Base-by-base conservation (phyloP, 805 yeast genomes). In the Pichia exigua region DNA sequence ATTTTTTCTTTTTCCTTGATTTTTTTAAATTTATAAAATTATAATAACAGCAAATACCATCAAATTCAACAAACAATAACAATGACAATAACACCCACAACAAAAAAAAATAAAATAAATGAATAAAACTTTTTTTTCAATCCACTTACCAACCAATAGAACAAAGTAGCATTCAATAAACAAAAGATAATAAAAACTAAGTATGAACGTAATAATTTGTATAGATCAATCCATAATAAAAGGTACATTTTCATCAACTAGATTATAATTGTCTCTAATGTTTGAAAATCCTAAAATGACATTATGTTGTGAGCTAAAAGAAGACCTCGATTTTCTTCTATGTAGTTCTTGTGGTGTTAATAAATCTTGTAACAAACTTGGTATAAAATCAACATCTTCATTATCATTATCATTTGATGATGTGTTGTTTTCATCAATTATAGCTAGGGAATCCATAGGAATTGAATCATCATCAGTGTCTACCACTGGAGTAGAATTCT, bases 331-430 rank as follows among this genome's bases (percentile, higher is more conserved):
- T 47, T 74, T 76, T 54, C 89, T 80, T 45, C 96, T 74, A 53
- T 68, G 69, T 21, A 85, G 67, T 63, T 90, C 96, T 57, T 81
- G 86, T 0, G 95, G 95, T 0, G 95, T 87, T 46, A 91, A 69
- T 47, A 89, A 70, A 57, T 88, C 96, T n/a, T 83, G 78, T 40
- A 90, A 69, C 28, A 91, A 79, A 7, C 84, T 81, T 1, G 97
- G 97, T 4, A 90, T 85, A 59, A 81, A 85, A 62, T 87, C 95
- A 57, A 87, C 91, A 45, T 78, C 49, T 64, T 74, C 46, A 61
- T 68, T 38, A 64, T 75, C 42, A 39, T 30, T 26, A 28, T 22
- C 15, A 11, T 43, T 40, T 28, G 44, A 39, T 17, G 39, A 35
- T 6, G 39, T 35, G 32, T 27, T 40, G 13, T 39, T 30, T n/a